Conservation (phyloP, 1,284 basidiomycete species). For the Takashimella tepidaria region DNA sequence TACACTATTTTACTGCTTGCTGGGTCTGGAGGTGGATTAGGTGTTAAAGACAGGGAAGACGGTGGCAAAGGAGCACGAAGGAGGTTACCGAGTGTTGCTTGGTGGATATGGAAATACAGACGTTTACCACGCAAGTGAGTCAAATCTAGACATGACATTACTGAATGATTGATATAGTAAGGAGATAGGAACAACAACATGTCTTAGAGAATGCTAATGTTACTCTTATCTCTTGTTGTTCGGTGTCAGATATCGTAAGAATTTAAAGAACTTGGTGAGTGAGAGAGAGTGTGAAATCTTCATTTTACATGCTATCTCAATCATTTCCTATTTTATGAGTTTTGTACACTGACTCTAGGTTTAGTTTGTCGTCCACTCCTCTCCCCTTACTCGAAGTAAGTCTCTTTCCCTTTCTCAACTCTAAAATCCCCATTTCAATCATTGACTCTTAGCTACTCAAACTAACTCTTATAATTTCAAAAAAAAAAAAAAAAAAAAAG, state of each 20-base stretch:
- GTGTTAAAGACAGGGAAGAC: no score
- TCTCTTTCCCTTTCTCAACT: not conserved
- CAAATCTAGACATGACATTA: not conserved
- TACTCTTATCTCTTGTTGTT: not conserved
- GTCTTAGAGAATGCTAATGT: not conserved
- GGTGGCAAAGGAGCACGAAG: slow-evolving; percentile 14
- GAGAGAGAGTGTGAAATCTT: not conserved
- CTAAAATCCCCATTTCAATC: not conserved
- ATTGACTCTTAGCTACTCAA: not conserved
- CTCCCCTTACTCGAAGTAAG: slow-evolving; percentile 32
- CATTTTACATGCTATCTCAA: no score
- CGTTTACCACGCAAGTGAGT: slow-evolving; percentile 34
- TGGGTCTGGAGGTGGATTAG: slow-evolving; percentile 15
- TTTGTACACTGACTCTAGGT: not conserved
- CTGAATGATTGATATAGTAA: slow-evolving; percentile 3
- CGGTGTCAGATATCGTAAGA: slow-evolving; percentile 40
- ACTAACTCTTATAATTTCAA: no score
- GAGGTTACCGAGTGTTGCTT: slow-evolving; percentile 28
- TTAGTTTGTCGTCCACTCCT: slow-evolving; percentile 41
- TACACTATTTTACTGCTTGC: slow-evolving; percentile 39
- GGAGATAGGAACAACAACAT: not conserved
- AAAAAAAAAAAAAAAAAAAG: no score
- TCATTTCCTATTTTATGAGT: no score
- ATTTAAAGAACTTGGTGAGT: slow-evolving; percentile 34
- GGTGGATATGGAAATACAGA: slow-evolving; percentile 39